A percentile compares a stretch with the other conserved stretches of the same genome.
phyloP scores from a whole-genome alignment of 352 stramenopile species.

The Phytophthora pinifolia region DNA sequence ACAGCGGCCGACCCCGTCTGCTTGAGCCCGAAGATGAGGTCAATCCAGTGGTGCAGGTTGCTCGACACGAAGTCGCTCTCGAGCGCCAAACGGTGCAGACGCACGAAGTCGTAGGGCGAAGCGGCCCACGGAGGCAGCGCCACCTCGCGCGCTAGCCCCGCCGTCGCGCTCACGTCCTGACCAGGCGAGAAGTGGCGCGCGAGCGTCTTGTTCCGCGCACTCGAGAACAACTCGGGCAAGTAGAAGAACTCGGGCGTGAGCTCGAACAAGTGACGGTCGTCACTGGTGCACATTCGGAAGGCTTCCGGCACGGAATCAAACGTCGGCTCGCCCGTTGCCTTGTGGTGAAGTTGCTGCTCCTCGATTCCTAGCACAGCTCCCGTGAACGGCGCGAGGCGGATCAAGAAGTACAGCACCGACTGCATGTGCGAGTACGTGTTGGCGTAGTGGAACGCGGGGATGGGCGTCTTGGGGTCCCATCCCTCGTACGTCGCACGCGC shows the following conservation, averaged over 20 bases:
- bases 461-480: constrained; percentile 43
- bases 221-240: constrained; percentile 68
- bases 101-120: constrained; percentile 95
- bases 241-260: constrained; percentile 85
- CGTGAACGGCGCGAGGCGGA: constrained; percentile 71
- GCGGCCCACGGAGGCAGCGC: constrained; percentile 96
- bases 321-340: constrained; percentile 36
- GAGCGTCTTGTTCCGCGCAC: constrained; percentile 65
- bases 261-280: constrained; percentile 67
- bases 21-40: constrained; percentile 99
- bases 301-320: constrained; percentile 71
- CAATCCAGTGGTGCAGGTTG: constrained; percentile 98
- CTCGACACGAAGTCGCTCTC: constrained; percentile 98
- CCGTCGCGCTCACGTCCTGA: constrained; percentile 36
- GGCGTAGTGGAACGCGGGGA: constrained; percentile 75
- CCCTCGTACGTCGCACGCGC: constrained; percentile 48
- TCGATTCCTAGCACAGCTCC: constrained; percentile 41
- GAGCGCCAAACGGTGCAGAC: constrained; percentile 94
- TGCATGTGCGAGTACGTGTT: constrained; percentile 74
- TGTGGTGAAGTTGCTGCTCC: constrained; percentile 34
- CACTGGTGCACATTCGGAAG: constrained; percentile 53
- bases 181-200: constrained; percentile 39
- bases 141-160: constrained; percentile 81
- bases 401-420: constrained; percentile 76
- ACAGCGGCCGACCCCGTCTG: constrained; percentile 90